Conservation (phyloP, 352 stramenopile species). For the Thalassiosira ordinaria region DNA sequence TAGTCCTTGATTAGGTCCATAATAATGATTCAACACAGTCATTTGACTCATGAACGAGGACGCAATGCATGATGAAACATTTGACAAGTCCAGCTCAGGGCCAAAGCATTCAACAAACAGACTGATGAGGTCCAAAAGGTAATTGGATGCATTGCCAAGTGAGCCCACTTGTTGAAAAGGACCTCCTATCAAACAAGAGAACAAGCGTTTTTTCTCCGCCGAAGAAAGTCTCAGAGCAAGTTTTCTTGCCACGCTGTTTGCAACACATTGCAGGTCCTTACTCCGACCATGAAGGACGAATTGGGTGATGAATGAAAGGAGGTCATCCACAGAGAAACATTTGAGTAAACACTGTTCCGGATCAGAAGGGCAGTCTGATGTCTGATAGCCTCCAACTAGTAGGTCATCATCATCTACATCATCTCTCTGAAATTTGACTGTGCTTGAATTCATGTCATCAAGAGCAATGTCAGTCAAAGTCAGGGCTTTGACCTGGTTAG, state of each 20-base stretch:
- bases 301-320: constrained; percentile 75
- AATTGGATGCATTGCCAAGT: constrained; percentile 53
- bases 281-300: constrained; percentile 70
- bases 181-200: constrained; percentile 57
- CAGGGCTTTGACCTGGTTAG: constrained; percentile 76
- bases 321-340: constrained; percentile 59
- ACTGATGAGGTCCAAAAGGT: constrained; percentile 70
- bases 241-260: constrained; percentile 56
- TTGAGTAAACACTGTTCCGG: constrained; percentile 49
- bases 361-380: constrained; percentile 23
- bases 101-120: constrained; percentile 52
- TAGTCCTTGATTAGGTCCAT: constrained; percentile 19
- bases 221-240: constrained; percentile 47
- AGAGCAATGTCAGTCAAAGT: constrained; percentile 75
- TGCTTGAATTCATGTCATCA: constrained; percentile 27
- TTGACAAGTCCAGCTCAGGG: constrained; percentile 50
- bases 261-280: constrained; percentile 59
- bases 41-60: constrained; percentile 55
- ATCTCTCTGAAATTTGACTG: constrained; percentile 6
- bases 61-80: constrained; percentile 40
- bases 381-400: constrained; percentile 38
- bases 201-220: constrained; percentile 53
- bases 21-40: constrained; percentile 45
- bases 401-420: constrained; percentile 48
- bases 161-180: constrained; percentile 55